These are phyloP conservation scores for Adenanthera pavonina DNA, from an alignment of 306 rosid species.

Conservation along the genomic window DNA sequence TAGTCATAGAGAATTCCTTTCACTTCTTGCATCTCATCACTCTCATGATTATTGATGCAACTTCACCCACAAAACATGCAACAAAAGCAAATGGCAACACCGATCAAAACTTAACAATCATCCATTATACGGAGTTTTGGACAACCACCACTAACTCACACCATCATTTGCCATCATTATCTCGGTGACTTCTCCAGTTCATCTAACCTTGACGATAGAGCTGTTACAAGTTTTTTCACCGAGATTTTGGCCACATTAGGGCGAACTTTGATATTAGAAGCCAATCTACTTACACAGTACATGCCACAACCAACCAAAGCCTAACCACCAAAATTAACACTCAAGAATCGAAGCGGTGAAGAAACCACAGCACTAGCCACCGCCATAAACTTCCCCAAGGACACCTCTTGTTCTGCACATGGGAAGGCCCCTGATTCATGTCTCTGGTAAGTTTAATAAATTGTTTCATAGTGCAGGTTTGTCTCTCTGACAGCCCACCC, in stretches of 20 bases:
- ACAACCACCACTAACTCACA: background rate
- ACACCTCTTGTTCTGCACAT: too few species aligned
- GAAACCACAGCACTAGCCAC: conserved; percentile 50
- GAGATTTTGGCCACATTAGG: conserved; percentile 59
- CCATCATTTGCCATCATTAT: conserved; percentile 23
- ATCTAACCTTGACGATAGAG: background rate
- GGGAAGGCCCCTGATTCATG: too few species aligned
- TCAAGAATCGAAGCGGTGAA: conserved; percentile 47
- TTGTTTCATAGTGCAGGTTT: too few species aligned
- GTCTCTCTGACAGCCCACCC: too few species aligned
- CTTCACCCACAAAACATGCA: background rate
- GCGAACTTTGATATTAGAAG: conserved; percentile 62
- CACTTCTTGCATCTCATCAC: background rate
- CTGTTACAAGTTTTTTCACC: conserved; percentile 49
- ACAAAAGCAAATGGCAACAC: background rate
- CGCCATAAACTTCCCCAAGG: conserved; percentile 20
- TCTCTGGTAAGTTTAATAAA: too few species aligned
- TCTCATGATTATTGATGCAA: background rate
- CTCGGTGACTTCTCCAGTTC: conserved; percentile 30
- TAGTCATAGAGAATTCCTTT: too few species aligned
- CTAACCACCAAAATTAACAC: conserved; percentile 40
- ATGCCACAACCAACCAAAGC: conserved; percentile 48
- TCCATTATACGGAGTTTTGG: background rate
- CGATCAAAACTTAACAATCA: background rate
- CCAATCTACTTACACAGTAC: conserved; percentile 54